Conservation (phyloP, 371 early-diverging fungal species). For the Mucor irregularis region DNA sequence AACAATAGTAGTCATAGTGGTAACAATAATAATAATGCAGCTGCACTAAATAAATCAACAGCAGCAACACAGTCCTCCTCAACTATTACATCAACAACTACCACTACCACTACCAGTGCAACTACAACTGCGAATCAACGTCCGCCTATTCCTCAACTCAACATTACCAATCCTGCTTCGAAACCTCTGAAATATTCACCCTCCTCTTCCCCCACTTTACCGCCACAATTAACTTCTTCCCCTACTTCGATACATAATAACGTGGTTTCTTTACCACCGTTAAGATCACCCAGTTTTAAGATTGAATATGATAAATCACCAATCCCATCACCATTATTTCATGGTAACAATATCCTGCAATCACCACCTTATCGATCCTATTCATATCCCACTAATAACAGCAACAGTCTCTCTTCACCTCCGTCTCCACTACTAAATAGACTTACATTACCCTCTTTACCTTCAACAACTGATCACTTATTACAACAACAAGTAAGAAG, state of each 20-base stretch:
- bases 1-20: too few species aligned
- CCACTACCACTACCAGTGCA: not conserved
- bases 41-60: too few species aligned
- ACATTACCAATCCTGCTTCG: constrained; percentile 27
- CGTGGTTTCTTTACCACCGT: not conserved
- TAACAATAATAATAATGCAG: not conserved
- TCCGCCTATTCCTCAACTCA: constrained; percentile 28
- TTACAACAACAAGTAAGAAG: not conserved
- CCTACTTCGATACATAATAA: not conserved
- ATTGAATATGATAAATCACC: not conserved
- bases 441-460: not conserved
- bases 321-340: not conserved
- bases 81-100: not conserved
- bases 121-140: not conserved
- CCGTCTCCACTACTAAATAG: not conserved
- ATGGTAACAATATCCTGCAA: too few species aligned
- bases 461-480: not conserved
- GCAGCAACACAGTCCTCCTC: not conserved
- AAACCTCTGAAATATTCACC: too few species aligned
- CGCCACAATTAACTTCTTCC: not conserved
- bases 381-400: not conserved
- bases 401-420: not conserved
- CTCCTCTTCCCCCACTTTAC: too few species aligned
- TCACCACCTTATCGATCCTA: not conserved
- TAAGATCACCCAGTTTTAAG: not conserved